phyloP scores from a whole-genome alignment of 148 eudicot species.

The Dianthus caryophyllus region DNA sequence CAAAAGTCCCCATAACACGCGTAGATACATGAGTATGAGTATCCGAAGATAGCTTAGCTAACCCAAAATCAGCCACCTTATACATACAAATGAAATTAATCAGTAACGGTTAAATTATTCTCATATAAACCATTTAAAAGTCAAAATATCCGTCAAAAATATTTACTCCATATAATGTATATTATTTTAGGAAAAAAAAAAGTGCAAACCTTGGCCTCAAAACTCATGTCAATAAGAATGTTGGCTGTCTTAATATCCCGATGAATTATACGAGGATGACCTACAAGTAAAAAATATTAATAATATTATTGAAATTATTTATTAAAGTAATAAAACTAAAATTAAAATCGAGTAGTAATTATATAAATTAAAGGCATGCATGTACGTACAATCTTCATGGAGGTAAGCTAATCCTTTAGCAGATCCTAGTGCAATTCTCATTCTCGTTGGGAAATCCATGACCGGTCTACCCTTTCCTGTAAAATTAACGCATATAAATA shows the following conservation, averaged over 20 bases:
- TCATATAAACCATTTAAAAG: no score
- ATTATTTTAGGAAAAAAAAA: not conserved
- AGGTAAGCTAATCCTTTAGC: slow-evolving; percentile 66
- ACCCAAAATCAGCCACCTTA: slow-evolving; percentile 94
- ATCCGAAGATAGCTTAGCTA: slow-evolving; percentile 75
- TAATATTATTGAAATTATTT: not conserved
- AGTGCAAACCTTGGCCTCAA: slow-evolving; percentile 66
- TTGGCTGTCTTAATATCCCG: slow-evolving; percentile 80
- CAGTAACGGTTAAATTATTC: not conserved
- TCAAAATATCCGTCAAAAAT: no score
- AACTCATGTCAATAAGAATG: slow-evolving; percentile 53
- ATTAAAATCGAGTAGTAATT: not conserved
- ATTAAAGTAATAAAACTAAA: not conserved
- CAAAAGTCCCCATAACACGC: slow-evolving; percentile 94
- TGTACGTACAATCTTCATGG: slow-evolving; percentile 73
- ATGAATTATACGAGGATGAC: slow-evolving; percentile 77
- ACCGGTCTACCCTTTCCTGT: slow-evolving; percentile 42
- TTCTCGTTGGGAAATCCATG: slow-evolving; percentile 45
- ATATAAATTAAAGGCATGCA: no score
- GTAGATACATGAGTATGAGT: slow-evolving; percentile 78
- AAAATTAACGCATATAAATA: not conserved
- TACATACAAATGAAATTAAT: not conserved
- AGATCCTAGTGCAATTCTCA: slow-evolving; percentile 55
- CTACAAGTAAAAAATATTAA: slow-evolving; percentile 29
- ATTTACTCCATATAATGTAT: no score